phyloP scores from a whole-genome alignment of 768 basidiomycete species.

The Pleurotus salmoneostramineus region DNA sequence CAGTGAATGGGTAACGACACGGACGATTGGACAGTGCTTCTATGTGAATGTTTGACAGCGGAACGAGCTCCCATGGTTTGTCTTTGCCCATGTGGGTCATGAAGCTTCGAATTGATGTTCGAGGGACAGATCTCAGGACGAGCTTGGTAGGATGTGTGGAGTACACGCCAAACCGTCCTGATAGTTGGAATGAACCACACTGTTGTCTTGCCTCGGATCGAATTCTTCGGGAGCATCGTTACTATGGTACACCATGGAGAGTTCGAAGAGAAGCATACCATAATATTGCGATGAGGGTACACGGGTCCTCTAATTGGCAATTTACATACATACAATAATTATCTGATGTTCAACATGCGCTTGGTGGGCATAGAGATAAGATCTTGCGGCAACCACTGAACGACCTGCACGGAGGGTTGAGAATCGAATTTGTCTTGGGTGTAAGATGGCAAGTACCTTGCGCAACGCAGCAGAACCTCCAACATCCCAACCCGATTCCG shows the following conservation, averaged over 20 bases:
- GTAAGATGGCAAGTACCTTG: conserved; percentile 40
- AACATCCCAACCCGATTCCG: conserved; percentile 82
- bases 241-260: background rate
- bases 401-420: conserved; percentile 28
- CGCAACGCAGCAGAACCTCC: conserved; percentile 67
- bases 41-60: conserved; percentile 49
- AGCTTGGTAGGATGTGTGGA: background rate
- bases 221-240: background rate
- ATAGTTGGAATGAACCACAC: background rate
- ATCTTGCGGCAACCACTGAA: conserved; percentile 30
- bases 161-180: conserved; percentile 1
- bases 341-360: conserved; percentile 15
- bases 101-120: conserved; percentile 46
- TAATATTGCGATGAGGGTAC: too few relatives aligned
- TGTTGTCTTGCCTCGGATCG: background rate
- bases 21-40: background rate
- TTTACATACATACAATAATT: background rate
- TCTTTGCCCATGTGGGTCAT: conserved; percentile 42
- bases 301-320: background rate
- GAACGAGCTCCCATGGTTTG: conserved; percentile 54
- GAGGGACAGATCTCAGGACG: background rate
- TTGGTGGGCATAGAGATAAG: conserved; percentile 23
- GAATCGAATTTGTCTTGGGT: too few relatives aligned
- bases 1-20: background rate
- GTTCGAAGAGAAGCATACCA: background rate